Base-by-base conservation (phyloP, 768 basidiomycete species). In the Clavaria fumosa region DNA sequence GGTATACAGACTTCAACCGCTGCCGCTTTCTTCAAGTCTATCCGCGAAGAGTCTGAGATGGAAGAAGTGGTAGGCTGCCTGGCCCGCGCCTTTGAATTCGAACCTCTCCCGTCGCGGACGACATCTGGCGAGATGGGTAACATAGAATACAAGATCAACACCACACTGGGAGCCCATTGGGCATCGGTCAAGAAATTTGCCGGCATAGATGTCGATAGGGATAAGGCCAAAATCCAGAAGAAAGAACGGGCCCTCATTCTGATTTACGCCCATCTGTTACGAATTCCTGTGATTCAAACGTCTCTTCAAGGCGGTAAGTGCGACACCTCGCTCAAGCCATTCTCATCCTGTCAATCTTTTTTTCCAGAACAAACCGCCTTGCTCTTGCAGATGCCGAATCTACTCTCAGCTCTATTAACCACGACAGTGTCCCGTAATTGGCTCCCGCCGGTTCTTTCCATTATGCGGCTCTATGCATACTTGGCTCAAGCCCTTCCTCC, bases 401-500 rank as follows among this genome's bases (percentile, higher is more conserved):
- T 93, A 4, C 68, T 93, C 20, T 81, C 69, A 33, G 84, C 89
- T 0, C 63, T 96, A 18, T 68, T 91, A 37, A 80, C 73, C 47
- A 83, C 95, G 44, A 68, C 81, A 0, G 68, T 83, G 14, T 70
- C 90, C 0, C 85, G 89, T 45, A 88, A 76, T 50, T 99, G 91
- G 91, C 72, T 97, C 6, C 50, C 69, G 4, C 79, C 88, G 1
- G 77, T 85, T 0, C 61, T 91, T 24, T 62, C 70, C 21, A 64
- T 78, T 47, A 82, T 95, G 72, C 78, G 78, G 26, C 59, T 99
- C 19, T 80, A 91, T 46, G 72, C 83, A 3, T 75, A 76, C 54
- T 63, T 99, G 23, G 68, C 74, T 0, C 95, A 99, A 58, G 95
- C 86, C 1, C 60, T 90, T 14, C 59, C 72, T 3, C 80, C 80